These are phyloP conservation scores for Globisporangium spiculum DNA, from an alignment of 352 stramenopile species.

Conservation along the genomic window DNA sequence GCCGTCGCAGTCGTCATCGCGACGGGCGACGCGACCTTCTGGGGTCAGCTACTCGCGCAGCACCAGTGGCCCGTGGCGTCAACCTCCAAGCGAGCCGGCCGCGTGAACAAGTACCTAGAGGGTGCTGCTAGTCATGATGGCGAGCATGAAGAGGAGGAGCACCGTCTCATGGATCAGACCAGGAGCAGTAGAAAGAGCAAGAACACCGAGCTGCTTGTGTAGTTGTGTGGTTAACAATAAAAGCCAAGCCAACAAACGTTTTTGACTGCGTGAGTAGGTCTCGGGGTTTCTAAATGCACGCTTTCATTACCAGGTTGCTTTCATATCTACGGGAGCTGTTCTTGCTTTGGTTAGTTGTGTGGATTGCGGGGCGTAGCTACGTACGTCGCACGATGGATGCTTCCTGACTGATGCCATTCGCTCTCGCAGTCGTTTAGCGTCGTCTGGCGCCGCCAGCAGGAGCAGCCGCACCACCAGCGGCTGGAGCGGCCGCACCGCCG, in stretches of 20 bases:
- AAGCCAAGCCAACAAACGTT: background rate
- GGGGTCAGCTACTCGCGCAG: slow-evolving; percentile 55
- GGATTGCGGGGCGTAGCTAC: background rate
- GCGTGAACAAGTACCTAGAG: slow-evolving; percentile 15
- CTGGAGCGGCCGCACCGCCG: slow-evolving; percentile 31
- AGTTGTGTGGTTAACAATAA: background rate
- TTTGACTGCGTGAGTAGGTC: background rate
- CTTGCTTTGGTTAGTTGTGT: background rate
- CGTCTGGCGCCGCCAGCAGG: slow-evolving; percentile 28
- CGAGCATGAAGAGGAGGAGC: slow-evolving; percentile 16
- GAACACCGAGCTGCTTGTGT: slow-evolving; percentile 3
- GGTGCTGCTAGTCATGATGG: background rate
- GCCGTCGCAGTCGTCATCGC: slow-evolving; percentile 68
- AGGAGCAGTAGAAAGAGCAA: slow-evolving; percentile 3
- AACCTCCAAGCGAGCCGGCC: slow-evolving; percentile 1
- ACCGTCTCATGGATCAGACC: slow-evolving; percentile 3
- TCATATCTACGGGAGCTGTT: background rate
- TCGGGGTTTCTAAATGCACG: background rate
- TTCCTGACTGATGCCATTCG: background rate
- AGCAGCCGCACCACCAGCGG: slow-evolving; percentile 27
- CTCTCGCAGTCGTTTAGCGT: slow-evolving; percentile 26
- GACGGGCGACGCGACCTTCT: slow-evolving; percentile 70
- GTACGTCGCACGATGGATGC: background rate
- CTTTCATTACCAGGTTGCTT: slow-evolving; percentile 1
- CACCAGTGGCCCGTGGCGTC: slow-evolving; percentile 54